These are phyloP conservation scores for Fistulinella staudtii DNA, from an alignment of 1,284 basidiomycete genomes.

Conservation along the genomic window DNA sequence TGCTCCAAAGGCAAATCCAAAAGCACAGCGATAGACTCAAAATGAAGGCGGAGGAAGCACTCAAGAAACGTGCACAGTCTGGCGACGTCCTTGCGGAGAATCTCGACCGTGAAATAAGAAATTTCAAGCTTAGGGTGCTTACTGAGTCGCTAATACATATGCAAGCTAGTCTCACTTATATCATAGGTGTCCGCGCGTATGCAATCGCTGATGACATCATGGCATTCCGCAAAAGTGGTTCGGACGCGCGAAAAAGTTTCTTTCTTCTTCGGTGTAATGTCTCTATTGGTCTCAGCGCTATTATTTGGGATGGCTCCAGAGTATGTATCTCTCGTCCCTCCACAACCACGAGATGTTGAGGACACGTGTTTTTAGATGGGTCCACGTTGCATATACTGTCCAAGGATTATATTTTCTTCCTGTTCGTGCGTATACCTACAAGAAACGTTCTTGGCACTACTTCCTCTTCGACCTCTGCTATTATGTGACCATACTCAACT, in stretches of 20 bases:
- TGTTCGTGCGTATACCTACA: constrained; percentile 77
- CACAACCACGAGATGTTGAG: constrained; percentile 7
- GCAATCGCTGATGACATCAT: constrained; percentile 64
- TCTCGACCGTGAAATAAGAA: constrained; percentile 80
- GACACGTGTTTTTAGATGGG: constrained; percentile 48
- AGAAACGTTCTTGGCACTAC: constrained; percentile 88
- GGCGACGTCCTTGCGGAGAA: constrained; percentile 69
- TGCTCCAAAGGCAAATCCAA: constrained; percentile 82
- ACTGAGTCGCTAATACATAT: not conserved
- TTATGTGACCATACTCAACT: constrained; percentile 84
- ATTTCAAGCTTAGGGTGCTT: constrained; percentile 63
- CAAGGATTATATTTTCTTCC: constrained; percentile 77
- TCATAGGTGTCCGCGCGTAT: constrained; percentile 71
- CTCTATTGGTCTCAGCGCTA: constrained; percentile 76
- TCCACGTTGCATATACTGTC: constrained; percentile 75
- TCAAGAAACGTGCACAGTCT: constrained; percentile 65
- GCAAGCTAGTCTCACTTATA: constrained; percentile 7
- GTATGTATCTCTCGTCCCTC: constrained; percentile 35
- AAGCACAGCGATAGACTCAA: constrained; percentile 83
- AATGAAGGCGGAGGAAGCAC: constrained; percentile 65
- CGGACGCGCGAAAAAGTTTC: constrained; percentile 87
- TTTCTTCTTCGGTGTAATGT: constrained; percentile 91
- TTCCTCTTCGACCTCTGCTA: constrained; percentile 94
- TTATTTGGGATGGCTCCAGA: constrained; percentile 81
- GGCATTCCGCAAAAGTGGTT: constrained; percentile 90